A percentile compares a stretch with the other conserved stretches of the same genome.
These are phyloP conservation scores for Chalciporus piperatoides DNA, from an alignment of 1,284 basidiomycete species.

Conservation along the genomic window DNA sequence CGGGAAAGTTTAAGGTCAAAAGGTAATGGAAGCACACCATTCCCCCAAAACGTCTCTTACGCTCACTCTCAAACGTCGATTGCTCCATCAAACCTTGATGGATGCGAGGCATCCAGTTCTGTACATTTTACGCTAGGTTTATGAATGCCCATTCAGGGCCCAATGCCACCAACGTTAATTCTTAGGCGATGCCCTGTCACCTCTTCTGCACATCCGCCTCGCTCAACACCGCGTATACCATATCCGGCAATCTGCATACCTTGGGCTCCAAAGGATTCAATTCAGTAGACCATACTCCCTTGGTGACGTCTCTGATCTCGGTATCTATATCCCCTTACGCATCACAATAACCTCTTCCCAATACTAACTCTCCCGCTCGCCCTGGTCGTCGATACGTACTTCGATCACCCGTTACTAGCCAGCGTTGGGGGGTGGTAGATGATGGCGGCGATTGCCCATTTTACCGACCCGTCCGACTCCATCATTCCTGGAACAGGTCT, in stretches of 20 bases:
- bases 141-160: conserved; percentile 7
- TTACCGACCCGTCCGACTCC: neutral
- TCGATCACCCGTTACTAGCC: neutral
- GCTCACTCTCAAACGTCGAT: neutral
- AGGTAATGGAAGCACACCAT: conserved; percentile 18
- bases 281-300: neutral
- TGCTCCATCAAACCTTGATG: conserved; percentile 30
- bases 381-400: neutral
- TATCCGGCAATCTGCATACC: neutral
- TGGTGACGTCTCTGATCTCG: conserved; percentile 3
- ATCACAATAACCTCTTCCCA: neutral
- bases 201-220: conserved; percentile 4
- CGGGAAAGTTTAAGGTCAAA: conserved; percentile 20
- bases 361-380: neutral
- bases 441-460: neutral
- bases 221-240: neutral
- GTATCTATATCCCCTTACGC: neutral
- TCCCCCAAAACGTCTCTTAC: conserved; percentile 1
- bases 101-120: conserved; percentile 10
- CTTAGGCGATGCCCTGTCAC: conserved; percentile 6
- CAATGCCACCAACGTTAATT: conserved; percentile 21
- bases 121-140: conserved; percentile 9
- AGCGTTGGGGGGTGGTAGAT: neutral
- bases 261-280: neutral
- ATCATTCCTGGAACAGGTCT: neutral